Evolutionary conservation across 2,329 filamentous ascomycete genomes (phyloP).

Genomic region (Xylaria sp.): DNA sequence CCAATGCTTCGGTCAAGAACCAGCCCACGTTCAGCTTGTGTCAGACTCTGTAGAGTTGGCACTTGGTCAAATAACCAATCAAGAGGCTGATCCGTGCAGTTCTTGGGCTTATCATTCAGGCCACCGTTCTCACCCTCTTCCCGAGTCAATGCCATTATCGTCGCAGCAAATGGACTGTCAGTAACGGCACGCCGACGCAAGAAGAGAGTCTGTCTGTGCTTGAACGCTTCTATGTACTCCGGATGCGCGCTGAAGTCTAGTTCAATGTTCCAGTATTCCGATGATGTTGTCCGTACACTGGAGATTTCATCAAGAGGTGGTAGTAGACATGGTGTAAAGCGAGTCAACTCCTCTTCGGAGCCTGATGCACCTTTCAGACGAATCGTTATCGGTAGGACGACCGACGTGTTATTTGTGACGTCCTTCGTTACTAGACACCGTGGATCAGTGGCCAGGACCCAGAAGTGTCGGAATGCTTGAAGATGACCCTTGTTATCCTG

Average conservation of each 20-base stretch:
- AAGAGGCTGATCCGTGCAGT: conserved; percentile 44
- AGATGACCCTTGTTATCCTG: conserved; percentile 93
- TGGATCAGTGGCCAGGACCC: conserved; percentile 88
- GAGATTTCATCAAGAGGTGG: conserved; percentile 61
- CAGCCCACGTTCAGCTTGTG: conserved; percentile 60
- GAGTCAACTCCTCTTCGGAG: conserved; percentile 32
- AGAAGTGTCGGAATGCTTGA: conserved; percentile 94
- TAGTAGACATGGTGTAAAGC: conserved; percentile 54
- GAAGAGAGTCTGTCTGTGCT: conserved; percentile 64
- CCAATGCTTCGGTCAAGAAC: conserved; percentile 51
- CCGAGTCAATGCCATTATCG: conserved; percentile 63
- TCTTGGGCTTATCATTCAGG: conserved; percentile 35
- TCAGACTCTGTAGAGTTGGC: conserved; percentile 46
- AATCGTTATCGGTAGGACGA: conserved; percentile 67
- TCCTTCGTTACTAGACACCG: conserved; percentile 86
- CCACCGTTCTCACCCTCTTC: conserved; percentile 28
- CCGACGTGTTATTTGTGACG: conserved; percentile 72
- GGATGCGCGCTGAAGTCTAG: conserved; percentile 66
- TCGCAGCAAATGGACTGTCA: conserved; percentile 66
- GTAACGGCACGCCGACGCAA: conserved; percentile 65
- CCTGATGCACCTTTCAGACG: conserved; percentile 42
- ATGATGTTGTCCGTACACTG: conserved; percentile 53
- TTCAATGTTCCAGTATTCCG: conserved; percentile 74
- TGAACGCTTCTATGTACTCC: conserved; percentile 59
- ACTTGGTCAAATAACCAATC: conserved; percentile 69